Evolutionary conservation across 768 basidiomycete species (phyloP).

Genomic region (Epithele typhae): DNA sequence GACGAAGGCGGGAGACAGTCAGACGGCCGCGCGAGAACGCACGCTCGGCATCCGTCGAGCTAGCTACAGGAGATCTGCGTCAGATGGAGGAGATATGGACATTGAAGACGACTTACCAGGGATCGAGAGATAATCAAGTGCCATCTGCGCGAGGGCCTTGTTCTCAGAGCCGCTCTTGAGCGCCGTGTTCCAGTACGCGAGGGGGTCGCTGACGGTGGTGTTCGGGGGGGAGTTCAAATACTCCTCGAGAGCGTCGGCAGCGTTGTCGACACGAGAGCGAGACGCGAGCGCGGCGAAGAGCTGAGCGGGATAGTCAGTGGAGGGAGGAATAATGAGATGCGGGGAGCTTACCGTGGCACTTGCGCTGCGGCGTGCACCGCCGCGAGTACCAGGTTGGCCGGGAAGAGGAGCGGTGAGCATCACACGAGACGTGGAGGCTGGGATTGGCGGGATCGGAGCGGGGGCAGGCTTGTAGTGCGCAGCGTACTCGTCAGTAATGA

Average conservation of each 20-base stretch:
- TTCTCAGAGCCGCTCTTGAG: neutral
- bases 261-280: neutral
- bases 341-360: neutral
- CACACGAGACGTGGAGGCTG: too few relatives aligned
- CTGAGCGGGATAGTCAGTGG: neutral
- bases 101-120: conserved; percentile 11
- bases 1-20: conserved; percentile 23
- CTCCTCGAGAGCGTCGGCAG: neutral
- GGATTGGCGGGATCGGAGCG: neutral
- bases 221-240: neutral
- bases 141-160: conserved; percentile 1
- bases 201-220: neutral
- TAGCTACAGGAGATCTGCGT: conserved; percentile 15
- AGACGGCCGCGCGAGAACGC: conserved; percentile 28
- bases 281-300: neutral
- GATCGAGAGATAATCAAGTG: conserved; percentile 7
- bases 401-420: too few relatives aligned
- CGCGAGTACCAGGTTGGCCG: too few relatives aligned
- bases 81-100: neutral
- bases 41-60: conserved; percentile 26
- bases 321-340: too few relatives aligned
- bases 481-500: conserved; percentile 19
- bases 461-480: conserved; percentile 15
- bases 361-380: neutral
- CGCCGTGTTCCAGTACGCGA: neutral